phyloP scores from a whole-genome alignment of 192 early-diverging fungal genomes.

The Helicostylum pulchrum region DNA sequence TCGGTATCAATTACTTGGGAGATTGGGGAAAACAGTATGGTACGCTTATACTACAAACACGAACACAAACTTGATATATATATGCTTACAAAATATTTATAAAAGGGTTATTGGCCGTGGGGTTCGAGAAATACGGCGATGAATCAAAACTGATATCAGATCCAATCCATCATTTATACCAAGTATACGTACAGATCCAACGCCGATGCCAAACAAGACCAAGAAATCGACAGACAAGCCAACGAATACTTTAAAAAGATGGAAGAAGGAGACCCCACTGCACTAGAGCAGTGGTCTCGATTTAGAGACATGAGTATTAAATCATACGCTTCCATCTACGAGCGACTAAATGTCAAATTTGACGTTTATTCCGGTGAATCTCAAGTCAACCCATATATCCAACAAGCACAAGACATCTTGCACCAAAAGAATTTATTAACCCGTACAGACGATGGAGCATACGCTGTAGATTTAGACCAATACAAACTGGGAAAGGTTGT shows the following conservation, averaged over 20 bases:
- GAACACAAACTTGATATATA: too few relatives aligned
- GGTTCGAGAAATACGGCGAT: slow-evolving; percentile 75
- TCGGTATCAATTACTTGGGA: slow-evolving; percentile 93
- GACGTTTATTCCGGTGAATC: slow-evolving; percentile 92
- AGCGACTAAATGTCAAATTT: slow-evolving; percentile 78
- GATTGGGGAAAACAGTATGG: slow-evolving; percentile 99
- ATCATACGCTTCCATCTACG: slow-evolving; percentile 79
- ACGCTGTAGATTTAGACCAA: slow-evolving; percentile 71
- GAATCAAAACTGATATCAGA: slow-evolving; percentile 64
- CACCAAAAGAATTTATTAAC: slow-evolving; percentile 55
- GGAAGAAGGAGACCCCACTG: slow-evolving; percentile 74
- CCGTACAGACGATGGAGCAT: slow-evolving; percentile 68
- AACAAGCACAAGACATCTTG: slow-evolving; percentile 64
- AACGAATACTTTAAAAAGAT: slow-evolving; percentile 84
- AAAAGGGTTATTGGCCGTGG: slow-evolving; percentile 76
- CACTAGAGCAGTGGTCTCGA: slow-evolving; percentile 72
- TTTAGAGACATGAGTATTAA: slow-evolving; percentile 83
- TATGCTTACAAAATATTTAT: too few relatives aligned
- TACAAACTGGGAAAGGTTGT: slow-evolving; percentile 73
- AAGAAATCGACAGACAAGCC: slow-evolving; percentile 68
- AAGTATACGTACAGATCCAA: slow-evolving; percentile 89
- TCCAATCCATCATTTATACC: slow-evolving; percentile 85
- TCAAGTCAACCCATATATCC: slow-evolving; percentile 65
- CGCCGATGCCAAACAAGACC: slow-evolving; percentile 56
- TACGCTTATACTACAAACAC: too few relatives aligned